phyloP scores from a whole-genome alignment of 306 rosid genomes.

The Parietaria judaica region DNA sequence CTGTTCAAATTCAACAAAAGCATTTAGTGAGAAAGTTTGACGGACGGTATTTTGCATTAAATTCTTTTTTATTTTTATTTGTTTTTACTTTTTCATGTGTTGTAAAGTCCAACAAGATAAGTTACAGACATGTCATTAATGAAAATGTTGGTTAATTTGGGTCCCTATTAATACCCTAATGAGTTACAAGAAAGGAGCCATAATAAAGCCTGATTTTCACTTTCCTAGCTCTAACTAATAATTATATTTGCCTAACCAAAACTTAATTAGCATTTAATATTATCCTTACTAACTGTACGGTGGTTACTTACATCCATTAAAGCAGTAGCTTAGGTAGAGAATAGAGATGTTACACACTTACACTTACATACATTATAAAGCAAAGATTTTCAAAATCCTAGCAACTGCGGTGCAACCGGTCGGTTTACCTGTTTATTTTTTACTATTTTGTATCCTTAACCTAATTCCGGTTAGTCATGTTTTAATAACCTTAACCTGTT shows the following conservation, averaged over 20 bases:
- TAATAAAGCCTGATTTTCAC: not conserved
- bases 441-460: too few species aligned
- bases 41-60: slow-evolving; percentile 1
- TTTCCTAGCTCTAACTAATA: not conserved
- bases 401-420: too few species aligned
- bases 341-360: too few species aligned
- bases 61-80: not conserved
- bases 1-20: slow-evolving; percentile 1
- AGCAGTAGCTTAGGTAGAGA: too few species aligned
- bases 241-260: not conserved
- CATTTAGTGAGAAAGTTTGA: slow-evolving; percentile 8
- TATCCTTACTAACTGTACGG: not conserved
- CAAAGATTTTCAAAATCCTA: too few species aligned
- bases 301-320: not conserved
- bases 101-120: not conserved
- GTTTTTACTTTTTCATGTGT: not conserved
- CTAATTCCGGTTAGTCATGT: too few species aligned
- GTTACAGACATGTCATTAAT: not conserved
- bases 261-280: not conserved
- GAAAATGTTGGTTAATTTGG: slow-evolving; percentile 10
- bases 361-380: too few species aligned
- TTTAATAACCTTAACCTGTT: too few species aligned
- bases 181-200: not conserved
- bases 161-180: not conserved
- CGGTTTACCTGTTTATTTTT: too few species aligned